phyloP scores from a whole-genome alignment of 116 monocot species.

The Iris pallida region DNA sequence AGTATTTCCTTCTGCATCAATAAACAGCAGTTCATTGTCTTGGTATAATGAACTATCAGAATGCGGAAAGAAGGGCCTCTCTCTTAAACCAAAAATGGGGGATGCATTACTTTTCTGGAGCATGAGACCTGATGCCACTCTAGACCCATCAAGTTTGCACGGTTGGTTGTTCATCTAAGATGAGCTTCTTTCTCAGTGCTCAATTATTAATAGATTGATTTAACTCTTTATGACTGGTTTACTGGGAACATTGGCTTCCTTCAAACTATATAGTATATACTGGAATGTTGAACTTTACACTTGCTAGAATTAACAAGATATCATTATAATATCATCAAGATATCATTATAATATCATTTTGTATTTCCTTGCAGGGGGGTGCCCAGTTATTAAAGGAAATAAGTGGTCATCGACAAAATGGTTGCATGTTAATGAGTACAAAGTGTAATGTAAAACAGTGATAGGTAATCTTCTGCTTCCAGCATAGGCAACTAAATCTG shows the following conservation, averaged over 20 bases:
- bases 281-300: too few species aligned
- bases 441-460: constrained; percentile 5
- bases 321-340: too few species aligned
- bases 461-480: constrained; percentile 4
- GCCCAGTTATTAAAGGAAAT: constrained; percentile 46
- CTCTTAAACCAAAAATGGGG: constrained; percentile 59
- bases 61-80: constrained; percentile 56
- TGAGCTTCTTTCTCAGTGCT: background rate
- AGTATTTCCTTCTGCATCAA: constrained; percentile 43
- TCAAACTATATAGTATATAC: background rate
- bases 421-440: constrained; percentile 41
- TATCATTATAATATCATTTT: too few species aligned
- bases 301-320: too few species aligned
- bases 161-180: constrained; percentile 18
- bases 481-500: background rate
- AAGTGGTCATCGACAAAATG: constrained; percentile 66
- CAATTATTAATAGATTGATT: background rate
- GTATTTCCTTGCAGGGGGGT: constrained; percentile 26
- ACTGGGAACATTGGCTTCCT: background rate
- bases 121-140: constrained; percentile 55
- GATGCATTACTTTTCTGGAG: constrained; percentile 74
- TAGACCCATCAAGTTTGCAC: constrained; percentile 57
- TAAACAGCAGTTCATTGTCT: constrained; percentile 43
- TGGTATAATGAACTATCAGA: constrained; percentile 54
- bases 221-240: background rate